Evolutionary conservation across 257 asterid species (phyloP).

Genomic region (Ehretia macrophylla): DNA sequence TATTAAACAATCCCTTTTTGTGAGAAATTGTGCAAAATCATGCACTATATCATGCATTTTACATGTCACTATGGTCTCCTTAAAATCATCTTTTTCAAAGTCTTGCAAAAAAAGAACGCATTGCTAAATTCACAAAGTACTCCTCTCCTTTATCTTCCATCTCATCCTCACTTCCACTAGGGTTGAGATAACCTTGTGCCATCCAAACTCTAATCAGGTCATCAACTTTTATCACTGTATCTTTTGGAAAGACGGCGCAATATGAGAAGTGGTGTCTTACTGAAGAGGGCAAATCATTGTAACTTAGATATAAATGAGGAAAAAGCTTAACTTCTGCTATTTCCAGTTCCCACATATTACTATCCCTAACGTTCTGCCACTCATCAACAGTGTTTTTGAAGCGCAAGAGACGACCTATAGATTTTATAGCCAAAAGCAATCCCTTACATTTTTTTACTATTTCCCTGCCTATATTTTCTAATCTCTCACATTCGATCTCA

Average conservation of each 20-base stretch:
- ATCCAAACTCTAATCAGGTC: conserved; percentile 21
- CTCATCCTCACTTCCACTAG: conserved; percentile 5
- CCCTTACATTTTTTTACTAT: conserved; percentile 27
- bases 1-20: neutral
- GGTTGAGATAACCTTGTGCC: conserved; percentile 18
- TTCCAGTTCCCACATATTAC: conserved; percentile 21
- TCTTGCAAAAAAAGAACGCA: conserved; percentile 12
- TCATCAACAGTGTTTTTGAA: conserved; percentile 11
- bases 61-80: neutral
- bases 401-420: conserved; percentile 20
- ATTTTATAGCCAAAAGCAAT: conserved; percentile 21
- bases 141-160: conserved; percentile 15
- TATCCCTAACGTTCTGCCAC: conserved; percentile 21
- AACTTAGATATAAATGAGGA: conserved; percentile 21
- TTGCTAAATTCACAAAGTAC: conserved; percentile 2
- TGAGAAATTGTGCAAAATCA: conserved; percentile 3
- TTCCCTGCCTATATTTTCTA: conserved; percentile 15
- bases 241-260: conserved; percentile 22
- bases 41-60: conserved; percentile 19
- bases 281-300: conserved; percentile 9
- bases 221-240: conserved; percentile 12
- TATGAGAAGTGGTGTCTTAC: neutral
- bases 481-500: conserved; percentile 1
- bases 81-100: neutral
- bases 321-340: conserved; percentile 14